These are phyloP conservation scores for Teratosphaeria viscida DNA, from an alignment of 2,329 filamentous ascomycete species.

Conservation along the genomic window DNA sequence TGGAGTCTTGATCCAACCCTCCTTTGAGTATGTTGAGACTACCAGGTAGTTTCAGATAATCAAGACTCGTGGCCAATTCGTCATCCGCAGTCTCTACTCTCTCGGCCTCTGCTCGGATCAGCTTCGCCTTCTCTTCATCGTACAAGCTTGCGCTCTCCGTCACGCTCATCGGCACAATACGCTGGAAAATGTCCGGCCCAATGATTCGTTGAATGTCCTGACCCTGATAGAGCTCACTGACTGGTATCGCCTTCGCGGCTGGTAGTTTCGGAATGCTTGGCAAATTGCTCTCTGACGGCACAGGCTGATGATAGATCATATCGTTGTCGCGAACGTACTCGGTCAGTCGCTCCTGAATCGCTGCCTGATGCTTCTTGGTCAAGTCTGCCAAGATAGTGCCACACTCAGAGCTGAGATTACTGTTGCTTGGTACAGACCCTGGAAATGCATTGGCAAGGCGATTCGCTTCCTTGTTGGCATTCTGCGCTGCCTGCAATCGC, in stretches of 20 bases:
- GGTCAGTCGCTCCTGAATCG: conserved; percentile 68
- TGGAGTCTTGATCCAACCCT: conserved; percentile 74
- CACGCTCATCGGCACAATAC: conserved; percentile 90
- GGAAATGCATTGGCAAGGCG: conserved; percentile 72
- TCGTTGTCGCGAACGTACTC: conserved; percentile 87
- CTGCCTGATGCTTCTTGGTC: conserved; percentile 69
- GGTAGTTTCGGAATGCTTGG: conserved; percentile 79
- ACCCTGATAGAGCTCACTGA: conserved; percentile 90
- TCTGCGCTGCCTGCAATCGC: conserved; percentile 71
- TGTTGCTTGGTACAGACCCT: conserved; percentile 62
- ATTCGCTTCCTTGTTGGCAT: conserved; percentile 65
- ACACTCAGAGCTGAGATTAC: conserved; percentile 75
- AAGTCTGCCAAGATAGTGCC: conserved; percentile 65
- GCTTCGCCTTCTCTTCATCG: conserved; percentile 95
- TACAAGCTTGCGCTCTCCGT: conserved; percentile 96
- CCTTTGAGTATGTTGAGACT: conserved; percentile 83
- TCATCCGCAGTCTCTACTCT: conserved; percentile 85
- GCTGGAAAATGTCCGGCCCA: conserved; percentile 90
- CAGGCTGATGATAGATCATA: conserved; percentile 91
- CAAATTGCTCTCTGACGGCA: conserved; percentile 76
- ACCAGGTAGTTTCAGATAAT: conserved; percentile 76
- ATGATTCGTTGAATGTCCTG: conserved; percentile 97
- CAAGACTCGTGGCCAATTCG: conserved; percentile 89
- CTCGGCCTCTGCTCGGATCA: conserved; percentile 87
- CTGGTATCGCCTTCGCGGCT: conserved; percentile 91